A percentile compares a stretch with the other conserved stretches of the same genome.
phyloP scores from a whole-genome alignment of 2,329 filamentous ascomycete genomes.

The Metarhizium guizhouense region DNA sequence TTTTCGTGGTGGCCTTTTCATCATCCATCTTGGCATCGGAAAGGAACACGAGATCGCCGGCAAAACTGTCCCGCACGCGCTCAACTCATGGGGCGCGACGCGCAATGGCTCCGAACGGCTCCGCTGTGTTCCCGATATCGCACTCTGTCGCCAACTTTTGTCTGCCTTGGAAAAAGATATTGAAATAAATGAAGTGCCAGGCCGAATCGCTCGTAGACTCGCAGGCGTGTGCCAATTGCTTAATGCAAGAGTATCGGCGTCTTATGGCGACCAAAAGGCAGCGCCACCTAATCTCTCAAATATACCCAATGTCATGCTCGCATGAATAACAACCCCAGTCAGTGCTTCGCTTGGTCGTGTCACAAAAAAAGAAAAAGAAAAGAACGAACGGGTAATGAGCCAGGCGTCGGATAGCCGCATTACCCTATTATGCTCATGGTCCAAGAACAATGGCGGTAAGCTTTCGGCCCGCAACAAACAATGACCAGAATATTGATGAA shows the following conservation, averaged over 20 bases:
- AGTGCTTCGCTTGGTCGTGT: not conserved
- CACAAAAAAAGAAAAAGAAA: not conserved
- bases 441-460: not conserved
- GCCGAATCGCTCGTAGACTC: not conserved
- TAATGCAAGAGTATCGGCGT: not conserved
- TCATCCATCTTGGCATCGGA: slow-evolving; percentile 23
- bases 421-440: not conserved
- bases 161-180: not conserved
- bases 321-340: not conserved
- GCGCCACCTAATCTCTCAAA: not conserved
- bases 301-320: not conserved
- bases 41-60: not conserved
- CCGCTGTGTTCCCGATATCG: not conserved
- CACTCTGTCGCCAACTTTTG: not conserved
- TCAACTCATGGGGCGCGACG: not conserved
- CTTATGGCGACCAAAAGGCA: not conserved
- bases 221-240: not conserved
- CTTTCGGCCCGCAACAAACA: not conserved
- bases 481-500: not conserved
- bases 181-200: not conserved
- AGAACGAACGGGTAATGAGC: not conserved
- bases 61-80: not conserved
- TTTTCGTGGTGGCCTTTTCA: slow-evolving; percentile 17
- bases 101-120: not conserved
- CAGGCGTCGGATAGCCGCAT: not conserved